Base-by-base conservation (phyloP, 495 filamentous ascomycete species). In the Filosporella fistucella region DNA sequence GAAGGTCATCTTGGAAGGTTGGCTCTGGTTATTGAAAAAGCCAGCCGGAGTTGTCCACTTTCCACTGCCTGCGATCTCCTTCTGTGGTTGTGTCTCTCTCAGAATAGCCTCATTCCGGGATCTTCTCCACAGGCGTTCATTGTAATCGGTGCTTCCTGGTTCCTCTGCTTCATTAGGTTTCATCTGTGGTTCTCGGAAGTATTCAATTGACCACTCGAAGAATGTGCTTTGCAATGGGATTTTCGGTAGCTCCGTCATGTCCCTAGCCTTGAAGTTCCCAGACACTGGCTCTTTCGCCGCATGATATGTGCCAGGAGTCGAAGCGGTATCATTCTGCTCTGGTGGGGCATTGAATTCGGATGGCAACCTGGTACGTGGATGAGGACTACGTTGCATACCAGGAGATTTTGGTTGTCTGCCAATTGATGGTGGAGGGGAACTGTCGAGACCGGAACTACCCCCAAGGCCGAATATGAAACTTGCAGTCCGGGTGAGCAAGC, bases 151-250 rank as follows among this genome's bases (percentile, higher is more conserved):
- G 54, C 88, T 95, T 11, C 93, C 93, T 17, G 93, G 93, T 64
- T 99, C 93, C 51, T 99, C 93, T 21, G 90, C 86, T 56, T 99
- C 93, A 42, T 84, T 88, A 12, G 88, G 83, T 59, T 91, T 93
- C 93, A 99, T 99, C 66, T 99, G 93, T 33, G 94, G 94, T 65
- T 99, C 90, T 34, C 93, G 88, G 77, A 96, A 99, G 63, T 99
- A 97, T 69, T 96, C 91, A 52, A 89, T 90, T 0, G 91, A 94
- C 88, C 89, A 99, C 47, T 94, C 88, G 54, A 94, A 71, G 67
- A 97, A 96, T 17, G 77, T 81, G 59, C 88, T 95, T 38, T 75
- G 74, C 18, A 98, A 50, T 1, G 93, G 91, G 17, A 97, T 72
- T 20, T 60, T 60, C 13, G 86, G 84, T 21, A 65, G 35, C 47